Evolutionary conservation across 1,139 yeast genomes (phyloP), one percentile per base, ranked within the genome.

Genomic region (Candida smagusa): DNA sequence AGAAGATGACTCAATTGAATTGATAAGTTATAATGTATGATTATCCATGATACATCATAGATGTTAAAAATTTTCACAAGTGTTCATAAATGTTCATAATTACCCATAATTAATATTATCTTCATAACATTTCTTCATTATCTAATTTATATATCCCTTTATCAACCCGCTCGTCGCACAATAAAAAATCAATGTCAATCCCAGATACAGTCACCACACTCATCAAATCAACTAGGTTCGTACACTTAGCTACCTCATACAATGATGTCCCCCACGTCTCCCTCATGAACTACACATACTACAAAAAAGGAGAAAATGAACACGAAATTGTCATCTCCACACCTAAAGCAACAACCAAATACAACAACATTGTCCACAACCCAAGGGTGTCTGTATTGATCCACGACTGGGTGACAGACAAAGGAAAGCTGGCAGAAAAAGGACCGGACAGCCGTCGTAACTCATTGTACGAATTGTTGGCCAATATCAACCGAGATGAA

Each of bases 331-430:
- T 89, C 26, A 66, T 89, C 42, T 78, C 95, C 6, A 80, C 95
- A 1, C 81, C 81, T 2, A 74, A 70, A 43, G 62, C 74, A 39
- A 85, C 96, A 4, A 79, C 79, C 40, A 89, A 88, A 59, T 85
- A 73, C 57, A 60, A 72, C 28, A 87, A 89, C 58, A 75, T 89
- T 41, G 48, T 58, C 9, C 60, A 67, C 29, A 89, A 89, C 54
- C 88, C 89, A 5, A 71, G 76, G 32, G 96, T 89, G 7, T 83
- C 96, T 0, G 57, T 89, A 34, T 68, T 89, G 39, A 79, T 89
- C 31, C 97, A 89, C 54, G 97, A 89, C 54, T 87, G 96, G 96
- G 77, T 81, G 26, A 73, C 84, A 12, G 78, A 82, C 3, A 77
- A 77, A 38, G 30, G 29, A 9, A 28, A 46, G 6, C 55, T 53